phyloP scores from a whole-genome alignment of 768 basidiomycete species.

The Krasilnikovozyma curviuscula region DNA sequence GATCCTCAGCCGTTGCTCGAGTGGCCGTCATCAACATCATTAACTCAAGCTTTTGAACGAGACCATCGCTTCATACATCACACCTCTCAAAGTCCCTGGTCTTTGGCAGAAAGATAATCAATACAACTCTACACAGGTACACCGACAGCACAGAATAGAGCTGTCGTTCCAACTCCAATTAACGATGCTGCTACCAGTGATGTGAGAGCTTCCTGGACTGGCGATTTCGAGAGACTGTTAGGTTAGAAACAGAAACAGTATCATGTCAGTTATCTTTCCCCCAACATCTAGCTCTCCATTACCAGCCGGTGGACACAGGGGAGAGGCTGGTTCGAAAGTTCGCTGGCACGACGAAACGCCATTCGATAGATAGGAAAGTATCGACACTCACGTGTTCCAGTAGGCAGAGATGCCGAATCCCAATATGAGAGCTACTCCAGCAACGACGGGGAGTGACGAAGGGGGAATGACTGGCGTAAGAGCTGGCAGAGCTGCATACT shows the following conservation, averaged over 20 bases:
- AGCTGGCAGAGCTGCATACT: too few species aligned
- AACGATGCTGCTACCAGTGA: slow-evolving; percentile 55
- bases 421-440: slow-evolving; percentile 38
- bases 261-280: too few species aligned
- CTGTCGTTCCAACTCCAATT: slow-evolving; percentile 73
- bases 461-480: too few species aligned
- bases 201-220: slow-evolving; percentile 47
- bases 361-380: neutral
- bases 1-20: too few species aligned
- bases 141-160: slow-evolving; percentile 66
- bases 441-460: too few species aligned
- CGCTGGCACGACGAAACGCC: too few species aligned
- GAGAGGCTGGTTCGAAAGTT: neutral
- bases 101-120: too few species aligned
- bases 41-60: too few species aligned
- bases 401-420: slow-evolving; percentile 80
- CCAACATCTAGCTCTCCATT: too few species aligned
- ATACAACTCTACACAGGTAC: slow-evolving; percentile 46
- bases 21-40: too few species aligned
- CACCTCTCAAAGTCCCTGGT: too few species aligned
- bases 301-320: neutral
- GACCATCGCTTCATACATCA: too few species aligned
- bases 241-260: neutral
- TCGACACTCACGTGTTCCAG: slow-evolving; percentile 42
- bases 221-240: slow-evolving; percentile 57